Evolutionary conservation across 768 basidiomycete genomes (phyloP), one percentile per base, ranked within the genome.

Genomic region (Calocybe gangraenosa): DNA sequence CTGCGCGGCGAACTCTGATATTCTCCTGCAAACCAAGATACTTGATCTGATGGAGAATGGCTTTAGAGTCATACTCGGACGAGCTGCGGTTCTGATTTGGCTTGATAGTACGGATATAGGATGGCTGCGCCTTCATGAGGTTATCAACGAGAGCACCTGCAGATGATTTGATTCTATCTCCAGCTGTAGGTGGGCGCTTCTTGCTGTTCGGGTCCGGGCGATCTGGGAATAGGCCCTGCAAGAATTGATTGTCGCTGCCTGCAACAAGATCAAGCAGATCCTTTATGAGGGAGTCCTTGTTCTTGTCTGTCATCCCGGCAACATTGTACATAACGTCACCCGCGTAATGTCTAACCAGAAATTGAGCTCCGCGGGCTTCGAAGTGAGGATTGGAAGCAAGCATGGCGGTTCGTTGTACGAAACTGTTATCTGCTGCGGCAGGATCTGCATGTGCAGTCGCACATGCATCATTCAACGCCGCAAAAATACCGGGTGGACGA

Each of bases 311-410:
- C 95, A 99, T 99, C 2, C 96, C 96, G 6, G 87, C 63, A 10
- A 98, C 84, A 51, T 94, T 96, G 70, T 99, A 99, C 81, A 92
- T 89, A 50, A 99, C 96, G 59, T 98, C 96, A 55, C 96, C 96
- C 15, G 96, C 96, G 59, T 98, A 99, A 61, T 99, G 96, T 58
- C 82, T 86, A 51, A 99, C 87, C 41, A 99, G 66, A 70, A 98
- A 99, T 61, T 99, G 93, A 11, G 84, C 68, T 10, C 96, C 96
- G 38, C 96, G 88, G 11, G 90, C 72, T 60, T 99, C 96, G 60
- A 98, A 99, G 64, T 99, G 94, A 15, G 92, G 73, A 65, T 95
- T 95, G 4, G 82, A 80, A 5, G 88, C 72, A 3, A 98, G 74
- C 56, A 74, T 76, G 1, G 92, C 78, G 10, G 90, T 82, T 38